Evolutionary conservation across 495 filamentous ascomycete genomes (phyloP).

Genomic region (Paragyromitra xinjiangensis): DNA sequence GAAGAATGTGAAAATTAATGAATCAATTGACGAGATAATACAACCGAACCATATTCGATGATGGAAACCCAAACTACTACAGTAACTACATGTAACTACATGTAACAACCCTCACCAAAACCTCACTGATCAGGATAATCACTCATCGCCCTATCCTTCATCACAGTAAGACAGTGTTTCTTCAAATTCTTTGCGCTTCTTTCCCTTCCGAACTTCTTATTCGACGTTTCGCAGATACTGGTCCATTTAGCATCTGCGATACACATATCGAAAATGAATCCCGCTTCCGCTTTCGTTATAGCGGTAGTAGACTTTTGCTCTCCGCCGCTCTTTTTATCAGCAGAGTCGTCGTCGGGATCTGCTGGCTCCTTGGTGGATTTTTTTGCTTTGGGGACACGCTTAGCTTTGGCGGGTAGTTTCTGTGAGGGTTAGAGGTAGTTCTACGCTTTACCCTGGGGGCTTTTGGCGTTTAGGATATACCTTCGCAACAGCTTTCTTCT

Average conservation of each 20-base stretch:
- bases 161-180: not conserved
- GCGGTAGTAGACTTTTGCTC: not conserved
- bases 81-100: no score
- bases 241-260: conserved; percentile 10
- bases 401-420: not conserved
- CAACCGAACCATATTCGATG: not conserved
- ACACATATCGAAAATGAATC: conserved; percentile 25
- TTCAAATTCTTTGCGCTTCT: conserved; percentile 5
- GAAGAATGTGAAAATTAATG: not conserved
- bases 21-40: not conserved
- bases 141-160: conserved; percentile 11
- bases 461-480: not conserved
- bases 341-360: not conserved
- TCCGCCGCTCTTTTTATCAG: not conserved
- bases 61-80: not conserved
- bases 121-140: conserved; percentile 5
- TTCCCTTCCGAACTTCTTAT: conserved; percentile 3
- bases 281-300: conserved; percentile 28
- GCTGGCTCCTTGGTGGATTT: not conserved
- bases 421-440: not conserved
- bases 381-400: not conserved
- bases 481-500: conserved; percentile 4
- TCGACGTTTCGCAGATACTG: not conserved
- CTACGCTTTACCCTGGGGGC: not conserved
- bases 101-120: not conserved